phyloP scores from a whole-genome alignment of 139 green algal species.

The Micromonas commoda region DNA sequence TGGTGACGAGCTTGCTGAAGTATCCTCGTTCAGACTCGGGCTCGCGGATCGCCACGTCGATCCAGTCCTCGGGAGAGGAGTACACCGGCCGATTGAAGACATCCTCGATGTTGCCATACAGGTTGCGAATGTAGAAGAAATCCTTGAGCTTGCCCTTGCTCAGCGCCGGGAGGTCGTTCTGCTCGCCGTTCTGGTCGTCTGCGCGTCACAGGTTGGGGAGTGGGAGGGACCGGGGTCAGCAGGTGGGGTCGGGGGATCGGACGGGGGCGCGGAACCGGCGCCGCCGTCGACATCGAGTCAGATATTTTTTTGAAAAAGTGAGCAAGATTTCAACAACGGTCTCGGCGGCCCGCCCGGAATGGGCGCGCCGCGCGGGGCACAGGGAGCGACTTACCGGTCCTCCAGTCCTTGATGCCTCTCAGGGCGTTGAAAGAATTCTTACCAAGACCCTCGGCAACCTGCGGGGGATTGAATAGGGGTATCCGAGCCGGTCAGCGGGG shows the following conservation, averaged over 20 bases:
- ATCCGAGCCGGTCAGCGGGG: no score
- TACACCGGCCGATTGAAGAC: conserved; percentile 91
- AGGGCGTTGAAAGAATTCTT: conserved; percentile 25
- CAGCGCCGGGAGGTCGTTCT: conserved; percentile 11
- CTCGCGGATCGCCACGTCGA: conserved; percentile 78
- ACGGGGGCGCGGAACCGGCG: not conserved
- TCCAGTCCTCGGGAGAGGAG: conserved; percentile 76
- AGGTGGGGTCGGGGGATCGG: not conserved
- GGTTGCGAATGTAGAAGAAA: conserved; percentile 29
- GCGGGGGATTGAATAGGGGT: not conserved
- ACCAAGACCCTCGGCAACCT: conserved; percentile 10
- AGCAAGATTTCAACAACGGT: not conserved
- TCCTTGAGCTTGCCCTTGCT: conserved; percentile 7
- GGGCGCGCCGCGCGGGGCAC: no score
- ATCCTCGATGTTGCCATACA: conserved; percentile 58
- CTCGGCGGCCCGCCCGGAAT: no score
- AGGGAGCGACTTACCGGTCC: no score
- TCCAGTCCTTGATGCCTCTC: conserved; percentile 28
- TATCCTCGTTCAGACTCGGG: conserved; percentile 3
- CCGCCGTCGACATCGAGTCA: not conserved
- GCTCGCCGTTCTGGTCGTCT: conserved; percentile 16
- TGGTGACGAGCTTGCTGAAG: conserved; percentile 44
- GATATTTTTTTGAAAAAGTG: not conserved
- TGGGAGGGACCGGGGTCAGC: not conserved
- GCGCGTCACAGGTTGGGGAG: not conserved